phyloP scores from a whole-genome alignment of 2,329 filamentous ascomycete species.

The Plectosphaerella plurivora region DNA sequence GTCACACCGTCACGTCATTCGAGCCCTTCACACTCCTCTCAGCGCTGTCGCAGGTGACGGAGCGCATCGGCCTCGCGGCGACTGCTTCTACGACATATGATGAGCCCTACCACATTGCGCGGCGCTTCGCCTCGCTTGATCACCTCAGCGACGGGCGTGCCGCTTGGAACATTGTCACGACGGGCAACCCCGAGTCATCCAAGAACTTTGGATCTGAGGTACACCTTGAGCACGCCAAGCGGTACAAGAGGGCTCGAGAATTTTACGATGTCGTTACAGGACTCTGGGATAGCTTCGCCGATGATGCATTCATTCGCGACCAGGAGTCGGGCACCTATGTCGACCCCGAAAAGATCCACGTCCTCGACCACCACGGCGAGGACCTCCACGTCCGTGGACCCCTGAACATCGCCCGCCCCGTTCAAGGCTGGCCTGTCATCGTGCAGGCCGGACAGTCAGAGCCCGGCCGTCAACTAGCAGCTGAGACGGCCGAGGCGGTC shows the following conservation, averaged over 20 bases:
- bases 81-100: conserved; percentile 53
- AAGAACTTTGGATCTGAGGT: conserved; percentile 48
- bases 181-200: conserved; percentile 44
- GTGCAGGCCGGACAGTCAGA: conserved; percentile 51
- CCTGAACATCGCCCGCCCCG: conserved; percentile 46
- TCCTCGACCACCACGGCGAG: conserved; percentile 44
- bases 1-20: conserved; percentile 54
- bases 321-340: conserved; percentile 41
- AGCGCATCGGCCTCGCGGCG: conserved; percentile 46
- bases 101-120: conserved; percentile 47
- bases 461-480: conserved; percentile 44
- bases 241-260: conserved; percentile 46
- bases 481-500: conserved; percentile 48
- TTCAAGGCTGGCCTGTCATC: conserved; percentile 52
- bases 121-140: conserved; percentile 49
- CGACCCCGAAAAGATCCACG: conserved; percentile 47
- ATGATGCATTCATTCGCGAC: conserved; percentile 49
- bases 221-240: conserved; percentile 42
- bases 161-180: conserved; percentile 52
- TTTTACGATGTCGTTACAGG: conserved; percentile 50
- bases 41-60: conserved; percentile 41
- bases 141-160: conserved; percentile 45
- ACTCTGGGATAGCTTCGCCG: conserved; percentile 50
- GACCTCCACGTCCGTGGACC: conserved; percentile 41
- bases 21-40: conserved; percentile 51